Base-by-base conservation (phyloP, 768 basidiomycete species). In the Polyporus arcularius region DNA sequence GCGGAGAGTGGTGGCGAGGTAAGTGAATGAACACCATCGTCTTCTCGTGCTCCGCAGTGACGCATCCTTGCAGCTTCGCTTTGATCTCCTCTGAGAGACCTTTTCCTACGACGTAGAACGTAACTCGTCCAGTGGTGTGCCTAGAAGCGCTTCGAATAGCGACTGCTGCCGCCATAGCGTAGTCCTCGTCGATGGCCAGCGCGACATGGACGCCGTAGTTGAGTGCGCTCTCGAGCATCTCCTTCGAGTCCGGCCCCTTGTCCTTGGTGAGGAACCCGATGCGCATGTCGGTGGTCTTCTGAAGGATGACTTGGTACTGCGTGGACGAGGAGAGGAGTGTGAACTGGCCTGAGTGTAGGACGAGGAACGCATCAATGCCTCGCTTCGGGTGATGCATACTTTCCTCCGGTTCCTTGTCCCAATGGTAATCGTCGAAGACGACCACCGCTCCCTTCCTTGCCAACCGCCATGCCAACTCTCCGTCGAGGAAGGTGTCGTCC, bases 401-500 rank as follows among this genome's bases (percentile, higher is more conserved):
- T 10, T 79, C 76, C 32, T 75, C 66, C 0, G 80, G 80, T 61
- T 85, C 78, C 43, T 71, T 74, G 31, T 77, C 67, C 85, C 84
- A 85, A 40, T 75, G 73, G 63, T 85, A 85, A 67, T 86, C 83
- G 62, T 86, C 84, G 63, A 85, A 83, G 48, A 86, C 79, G 67
- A 85, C 64, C 53, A 85, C 71, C 4, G 82, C 81, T 7, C 78
- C 81, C 35, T 79, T 75, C 54, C 76, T 73, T 2, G 83, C 81
- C 16, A 86, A 71, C 5, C 85, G 74, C 84, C 85, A 85, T 2
- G 76, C 78, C 35, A 85, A 70, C 68, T 86, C 85, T 8, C 78
- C 84, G 65, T 86, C 85, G n/a, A 86, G 75, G 50, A 86, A 72
- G 0, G 83, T 85, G 63, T 86, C 85, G 61, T 83, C 82, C 8